Evolutionary conservation across 2,329 filamentous ascomycete species (phyloP).

Genomic region (Diaporthe humulicola): DNA sequence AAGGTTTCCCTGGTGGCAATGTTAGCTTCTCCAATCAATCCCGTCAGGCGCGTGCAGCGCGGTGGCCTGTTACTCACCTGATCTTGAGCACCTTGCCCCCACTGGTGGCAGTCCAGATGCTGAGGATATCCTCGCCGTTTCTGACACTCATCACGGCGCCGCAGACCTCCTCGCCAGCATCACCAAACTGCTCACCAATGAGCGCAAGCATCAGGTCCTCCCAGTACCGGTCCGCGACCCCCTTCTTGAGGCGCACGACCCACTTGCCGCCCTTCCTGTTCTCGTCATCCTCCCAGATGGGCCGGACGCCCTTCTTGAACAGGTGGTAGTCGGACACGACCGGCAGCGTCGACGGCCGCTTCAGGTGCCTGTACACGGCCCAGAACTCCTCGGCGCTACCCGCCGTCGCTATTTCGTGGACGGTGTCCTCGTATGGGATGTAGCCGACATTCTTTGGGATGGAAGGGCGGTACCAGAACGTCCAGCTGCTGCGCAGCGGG

Average conservation of each 20-base stretch:
- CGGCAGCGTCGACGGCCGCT: conserved; percentile 87
- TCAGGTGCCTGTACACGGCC: conserved; percentile 88
- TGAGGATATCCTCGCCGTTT: conserved; percentile 96
- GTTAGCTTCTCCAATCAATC: neutral
- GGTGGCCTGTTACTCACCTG: conserved; percentile 69
- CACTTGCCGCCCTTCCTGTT: conserved; percentile 98
- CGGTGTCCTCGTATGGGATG: conserved; percentile 96
- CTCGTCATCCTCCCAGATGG: conserved; percentile 98
- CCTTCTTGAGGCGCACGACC: conserved; percentile 97
- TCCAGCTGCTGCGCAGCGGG: conserved; percentile 87
- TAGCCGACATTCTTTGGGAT: conserved; percentile 92
- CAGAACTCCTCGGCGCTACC: conserved; percentile 92
- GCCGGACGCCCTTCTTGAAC: conserved; percentile 95
- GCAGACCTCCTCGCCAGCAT: conserved; percentile 94
- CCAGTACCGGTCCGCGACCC: conserved; percentile 96
- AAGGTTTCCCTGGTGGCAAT: conserved; percentile 81
- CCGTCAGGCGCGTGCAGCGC: neutral
- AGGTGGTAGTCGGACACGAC: conserved; percentile 98
- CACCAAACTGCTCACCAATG: conserved; percentile 92
- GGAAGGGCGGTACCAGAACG: conserved; percentile 96
- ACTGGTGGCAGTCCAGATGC: conserved; percentile 96
- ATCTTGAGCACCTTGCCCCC: conserved; percentile 96
- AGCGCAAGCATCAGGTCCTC: conserved; percentile 93
- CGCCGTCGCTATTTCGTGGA: conserved; percentile 87
- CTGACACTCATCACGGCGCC: conserved; percentile 94